phyloP scores from a whole-genome alignment of 352 stramenopile genomes.

The Phytophthora aleatoria region DNA sequence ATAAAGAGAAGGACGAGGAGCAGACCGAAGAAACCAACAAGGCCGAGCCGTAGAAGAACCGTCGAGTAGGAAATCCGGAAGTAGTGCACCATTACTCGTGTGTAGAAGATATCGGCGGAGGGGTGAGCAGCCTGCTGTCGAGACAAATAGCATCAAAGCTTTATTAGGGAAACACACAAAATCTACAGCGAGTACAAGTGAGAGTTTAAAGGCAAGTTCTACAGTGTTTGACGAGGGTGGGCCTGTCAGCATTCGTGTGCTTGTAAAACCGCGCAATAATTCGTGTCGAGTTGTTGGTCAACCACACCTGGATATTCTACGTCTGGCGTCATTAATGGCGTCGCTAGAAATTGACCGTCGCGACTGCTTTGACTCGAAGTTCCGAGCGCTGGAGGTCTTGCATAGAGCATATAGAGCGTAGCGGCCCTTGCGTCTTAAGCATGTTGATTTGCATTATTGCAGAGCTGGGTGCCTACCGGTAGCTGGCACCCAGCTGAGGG shows the following conservation, averaged over 20 bases:
- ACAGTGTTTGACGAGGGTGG: conserved; percentile 1
- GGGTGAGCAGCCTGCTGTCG: neutral
- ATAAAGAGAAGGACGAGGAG: conserved; percentile 28
- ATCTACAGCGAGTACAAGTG: conserved; percentile 1
- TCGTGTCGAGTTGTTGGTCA: conserved; percentile 28
- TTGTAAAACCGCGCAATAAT: conserved; percentile 23
- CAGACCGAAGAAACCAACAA: conserved; percentile 15
- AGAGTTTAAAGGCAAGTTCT: conserved; percentile 4
- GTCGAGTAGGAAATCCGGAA: conserved; percentile 10
- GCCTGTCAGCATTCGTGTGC: conserved; percentile 19
- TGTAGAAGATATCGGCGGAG: conserved; percentile 2
- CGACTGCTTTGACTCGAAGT: too few species aligned
- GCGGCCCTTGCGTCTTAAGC: neutral
- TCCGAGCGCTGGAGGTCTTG: neutral
- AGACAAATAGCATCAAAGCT: conserved; percentile 30
- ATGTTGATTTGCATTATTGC: conserved; percentile 1
- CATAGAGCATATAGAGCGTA: conserved; percentile 19
- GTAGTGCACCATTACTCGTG: conserved; percentile 23
- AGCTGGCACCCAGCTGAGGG: neutral
- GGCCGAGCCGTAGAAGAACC: conserved; percentile 20
- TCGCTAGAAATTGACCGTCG: conserved; percentile 7
- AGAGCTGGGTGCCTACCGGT: too few species aligned
- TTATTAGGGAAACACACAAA: conserved; percentile 23
- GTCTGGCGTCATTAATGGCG: conserved; percentile 13
- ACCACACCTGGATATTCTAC: conserved; percentile 15